phyloP scores from a whole-genome alignment of 1,139 yeast genomes.

The Pichia sp. region DNA sequence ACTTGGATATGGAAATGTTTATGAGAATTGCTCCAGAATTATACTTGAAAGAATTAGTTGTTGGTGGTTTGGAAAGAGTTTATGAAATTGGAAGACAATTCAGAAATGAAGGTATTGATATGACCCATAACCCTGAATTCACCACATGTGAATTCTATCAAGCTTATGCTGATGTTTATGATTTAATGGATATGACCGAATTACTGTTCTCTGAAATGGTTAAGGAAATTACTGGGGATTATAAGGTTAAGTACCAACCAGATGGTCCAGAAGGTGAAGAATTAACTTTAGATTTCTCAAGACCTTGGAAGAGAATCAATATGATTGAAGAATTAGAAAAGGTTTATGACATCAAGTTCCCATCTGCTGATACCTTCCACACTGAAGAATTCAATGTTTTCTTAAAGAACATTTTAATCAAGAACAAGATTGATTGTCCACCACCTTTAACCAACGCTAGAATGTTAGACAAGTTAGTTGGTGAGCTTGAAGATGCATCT shows the following conservation, averaged over 20 bases:
- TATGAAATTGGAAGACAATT: slow-evolving; percentile 98
- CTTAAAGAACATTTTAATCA: slow-evolving; percentile 71
- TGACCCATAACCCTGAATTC: slow-evolving; percentile 97
- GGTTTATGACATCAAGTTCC: slow-evolving; percentile 81
- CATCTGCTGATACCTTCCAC: slow-evolving; percentile 91
- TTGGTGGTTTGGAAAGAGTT: slow-evolving; percentile 97
- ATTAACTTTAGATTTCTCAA: slow-evolving; percentile 74
- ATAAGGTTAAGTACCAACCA: slow-evolving; percentile 82
- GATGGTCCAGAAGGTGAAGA: slow-evolving; percentile 80
- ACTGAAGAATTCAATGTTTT: slow-evolving; percentile 90
- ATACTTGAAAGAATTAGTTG: slow-evolving; percentile 92
- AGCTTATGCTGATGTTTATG: slow-evolving; percentile 90
- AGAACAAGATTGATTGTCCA: slow-evolving; percentile 81
- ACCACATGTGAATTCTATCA: slow-evolving; percentile 96
- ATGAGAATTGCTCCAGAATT: slow-evolving; percentile 99
- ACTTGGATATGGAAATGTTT: slow-evolving; percentile 89
- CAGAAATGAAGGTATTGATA: slow-evolving; percentile 97
- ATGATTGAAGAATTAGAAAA: slow-evolving; percentile 96
- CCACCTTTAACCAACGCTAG: slow-evolving; percentile 98
- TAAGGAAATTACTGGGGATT: slow-evolving; percentile 85
- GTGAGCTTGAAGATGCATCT: slow-evolving; percentile 87
- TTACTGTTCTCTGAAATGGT: slow-evolving; percentile 94
- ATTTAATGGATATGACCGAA: slow-evolving; percentile 96
- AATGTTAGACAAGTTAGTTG: slow-evolving; percentile 96
- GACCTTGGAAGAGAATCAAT: slow-evolving; percentile 98